Base-by-base conservation (phyloP, 371 early-diverging fungal species). In the Chytridium lagenaria region DNA sequence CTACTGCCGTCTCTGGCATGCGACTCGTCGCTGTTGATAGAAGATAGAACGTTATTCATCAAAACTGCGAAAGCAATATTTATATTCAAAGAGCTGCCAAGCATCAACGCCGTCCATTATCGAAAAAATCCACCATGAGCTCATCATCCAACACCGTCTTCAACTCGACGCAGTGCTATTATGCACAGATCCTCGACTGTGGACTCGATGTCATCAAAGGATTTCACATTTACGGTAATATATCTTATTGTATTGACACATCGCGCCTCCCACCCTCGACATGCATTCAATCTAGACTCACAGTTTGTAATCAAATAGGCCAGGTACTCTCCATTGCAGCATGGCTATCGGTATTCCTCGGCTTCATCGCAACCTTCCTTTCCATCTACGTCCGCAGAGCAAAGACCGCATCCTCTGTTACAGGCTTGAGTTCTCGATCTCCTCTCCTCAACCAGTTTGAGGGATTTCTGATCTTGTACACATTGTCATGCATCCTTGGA, bases 401-500 rank as follows among this genome's bases (percentile, higher is more conserved):
- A n/a, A 61, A 34, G 37, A n/a, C n/a, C n/a, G n/a, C n/a, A n/a
- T n/a, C n/a, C n/a, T 28, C 61, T 2, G 7, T 3, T 3, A 7
- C 26, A 5, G 10, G 10, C 3, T 3, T 12, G 5, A 10, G 12
- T 12, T 10, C 36, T 3, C 34, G 19, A 5, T 28, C 34, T 12
- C 15, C 36, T 12, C 5, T 5, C 10, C 28, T 66, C 40, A 66
- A 44, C 30, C 66, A 66, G 49, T 66, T 66, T 44, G 66, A 66
- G 28, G 2, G n/a, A 3, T 66, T 66, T 37, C 28, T 66, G 39
- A 15, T 44, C 3, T 12, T 44, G 38, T 66, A n/a, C n/a, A 66
- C 66, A 2, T 7, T 66, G 23, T 37, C 66, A 3, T 3, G 22
- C 22, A n/a, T 44, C n/a, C 44, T 66, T 7, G 66, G 66, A 28